Evolutionary conservation across 2,329 filamentous ascomycete genomes (phyloP), one percentile per base, ranked within the genome.

Genomic region (Microsporum audouinii): DNA sequence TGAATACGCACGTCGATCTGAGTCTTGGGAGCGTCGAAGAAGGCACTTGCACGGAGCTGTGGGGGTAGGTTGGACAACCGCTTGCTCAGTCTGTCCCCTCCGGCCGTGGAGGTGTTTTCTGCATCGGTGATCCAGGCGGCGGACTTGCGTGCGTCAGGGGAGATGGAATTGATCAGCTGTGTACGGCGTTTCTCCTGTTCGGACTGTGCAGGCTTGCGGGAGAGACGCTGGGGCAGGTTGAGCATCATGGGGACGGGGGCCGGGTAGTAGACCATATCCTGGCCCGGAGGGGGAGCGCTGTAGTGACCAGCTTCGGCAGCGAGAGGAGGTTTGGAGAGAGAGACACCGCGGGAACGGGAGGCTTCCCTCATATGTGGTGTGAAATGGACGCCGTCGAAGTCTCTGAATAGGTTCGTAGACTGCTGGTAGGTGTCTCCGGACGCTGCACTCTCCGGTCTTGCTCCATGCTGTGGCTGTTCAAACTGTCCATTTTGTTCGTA

Each of bases 221-320:
- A 95, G 58, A 97, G 77, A 68, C 90, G 88, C 51, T 91, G 90
- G 0, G 94, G 94, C 10, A 99, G 77, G 68, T 96, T 97, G 61
- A 99, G 81, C 86, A 95, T 91, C 64, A 88, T 86, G 2, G 94
- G 94, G 2, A 99, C 94, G 0, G 90, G 91, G 2, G 94, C 94
- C 12, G 94, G 94, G 72, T 99, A 99, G 74, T 87, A 97, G 7
- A 96, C 84, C 89, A 97, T 96, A 67, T 86, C 80, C 66, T 92
- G 84, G 3, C 84, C 87, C 1, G 86, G 86, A 57, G 69, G 71
- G 2, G 75, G 71, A 61, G 76, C 71, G 58, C 72, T 70, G 66
- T 73, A 75, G 29, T 70, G 67, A 63, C 73, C 68, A 10, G 73
- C 68, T 57, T 73, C 68, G 60, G 68, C 71, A 3, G 76, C 75